Conservation (phyloP, 805 yeast genomes). For the Debaryomyces prosopidis region DNA sequence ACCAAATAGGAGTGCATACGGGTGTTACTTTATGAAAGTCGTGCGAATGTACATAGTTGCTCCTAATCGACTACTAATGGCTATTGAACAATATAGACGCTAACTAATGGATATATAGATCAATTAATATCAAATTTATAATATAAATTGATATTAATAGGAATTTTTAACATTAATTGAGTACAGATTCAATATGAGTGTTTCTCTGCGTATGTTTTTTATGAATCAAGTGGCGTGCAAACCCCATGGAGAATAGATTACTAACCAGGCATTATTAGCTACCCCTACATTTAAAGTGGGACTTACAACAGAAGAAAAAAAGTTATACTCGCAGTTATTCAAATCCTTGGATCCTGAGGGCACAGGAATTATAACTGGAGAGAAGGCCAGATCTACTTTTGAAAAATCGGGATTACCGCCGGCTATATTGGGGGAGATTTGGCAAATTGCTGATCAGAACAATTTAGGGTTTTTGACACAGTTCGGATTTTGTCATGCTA, state of each 20-base stretch:
- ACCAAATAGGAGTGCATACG: neutral
- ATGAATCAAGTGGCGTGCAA: neutral
- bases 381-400: slow-evolving; percentile 75
- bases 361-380: slow-evolving; percentile 85
- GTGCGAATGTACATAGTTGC: neutral
- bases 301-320: slow-evolving; percentile 75
- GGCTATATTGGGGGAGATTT: slow-evolving; percentile 77
- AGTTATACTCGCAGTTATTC: slow-evolving; percentile 73
- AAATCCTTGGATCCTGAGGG: slow-evolving; percentile 75
- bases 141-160: neutral
- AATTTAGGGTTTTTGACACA: slow-evolving; percentile 83
- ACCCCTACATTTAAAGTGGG: slow-evolving; percentile 43
- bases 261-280: slow-evolving; percentile 12
- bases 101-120: no score
- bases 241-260: neutral
- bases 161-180: neutral
- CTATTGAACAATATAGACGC: neutral
- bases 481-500: slow-evolving; percentile 77
- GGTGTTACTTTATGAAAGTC: neutral
- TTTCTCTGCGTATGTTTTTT: slow-evolving; percentile 24
- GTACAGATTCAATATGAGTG: slow-evolving; percentile 18
- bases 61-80: neutral
- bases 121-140: neutral
- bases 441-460: slow-evolving; percentile 92
- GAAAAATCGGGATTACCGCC: slow-evolving; percentile 86